Evolutionary conservation across 1,284 basidiomycete genomes (phyloP).

Genomic region (Trichosporon sp.): DNA sequence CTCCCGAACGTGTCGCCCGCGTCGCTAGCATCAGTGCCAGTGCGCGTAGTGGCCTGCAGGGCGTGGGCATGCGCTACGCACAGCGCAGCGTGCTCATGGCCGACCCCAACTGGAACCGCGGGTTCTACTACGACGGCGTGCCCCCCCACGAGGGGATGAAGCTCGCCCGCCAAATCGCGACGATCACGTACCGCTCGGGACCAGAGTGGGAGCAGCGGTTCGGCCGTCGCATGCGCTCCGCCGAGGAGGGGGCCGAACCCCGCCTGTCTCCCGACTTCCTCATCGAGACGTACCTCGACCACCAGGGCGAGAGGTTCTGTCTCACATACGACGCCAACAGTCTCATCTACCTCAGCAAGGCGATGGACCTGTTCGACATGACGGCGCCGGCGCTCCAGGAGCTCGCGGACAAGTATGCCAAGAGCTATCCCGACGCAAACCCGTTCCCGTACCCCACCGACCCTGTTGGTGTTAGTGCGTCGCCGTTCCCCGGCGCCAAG

Average conservation of each 20-base stretch:
- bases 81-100: slow-evolving; percentile 92
- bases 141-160: slow-evolving; percentile 99
- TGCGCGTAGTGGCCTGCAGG: slow-evolving; percentile 84
- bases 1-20: slow-evolving; percentile 82
- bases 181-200: slow-evolving; percentile 97
- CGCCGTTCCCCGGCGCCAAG: slow-evolving; percentile 21
- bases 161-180: slow-evolving; percentile 96
- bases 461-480: slow-evolving; percentile 42
- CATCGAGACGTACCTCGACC: slow-evolving; percentile 98
- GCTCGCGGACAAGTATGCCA: slow-evolving; percentile 60
- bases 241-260: slow-evolving; percentile 46
- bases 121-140: slow-evolving; percentile 93
- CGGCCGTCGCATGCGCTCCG: slow-evolving; percentile 64
- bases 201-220: slow-evolving; percentile 99
- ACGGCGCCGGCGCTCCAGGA: slow-evolving; percentile 74
- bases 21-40: slow-evolving; percentile 93
- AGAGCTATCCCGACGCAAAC: slow-evolving; percentile 45
- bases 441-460: slow-evolving; percentile 54
- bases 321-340: slow-evolving; percentile 99
- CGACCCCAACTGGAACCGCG: slow-evolving; percentile 98
- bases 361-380: slow-evolving; percentile 99
- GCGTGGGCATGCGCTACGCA: slow-evolving; percentile 93
- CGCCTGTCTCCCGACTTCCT: slow-evolving; percentile 77
- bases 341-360: slow-evolving; percentile 96
- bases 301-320: slow-evolving; percentile 96